phyloP scores from a whole-genome alignment of 2,329 filamentous ascomycete genomes.

The Aspergillus cejpii region DNA sequence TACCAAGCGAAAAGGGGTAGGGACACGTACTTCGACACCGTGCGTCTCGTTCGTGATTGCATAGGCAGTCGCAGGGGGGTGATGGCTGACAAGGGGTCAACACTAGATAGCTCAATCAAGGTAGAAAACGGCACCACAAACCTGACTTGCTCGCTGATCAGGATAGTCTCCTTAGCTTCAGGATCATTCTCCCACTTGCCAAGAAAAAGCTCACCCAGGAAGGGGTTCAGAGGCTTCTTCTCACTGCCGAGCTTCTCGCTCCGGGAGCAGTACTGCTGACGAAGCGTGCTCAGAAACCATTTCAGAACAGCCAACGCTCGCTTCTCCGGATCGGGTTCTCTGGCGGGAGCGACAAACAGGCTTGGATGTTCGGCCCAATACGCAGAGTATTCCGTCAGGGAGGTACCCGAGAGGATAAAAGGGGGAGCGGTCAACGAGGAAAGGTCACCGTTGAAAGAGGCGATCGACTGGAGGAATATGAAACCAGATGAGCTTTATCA shows the following conservation, averaged over 20 bases:
- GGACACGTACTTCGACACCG: conserved; percentile 55
- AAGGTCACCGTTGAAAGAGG: conserved; percentile 75
- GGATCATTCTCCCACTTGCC: conserved; percentile 78
- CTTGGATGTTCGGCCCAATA: conserved; percentile 76
- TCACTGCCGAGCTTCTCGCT: conserved; percentile 82
- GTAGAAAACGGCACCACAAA: conserved; percentile 9
- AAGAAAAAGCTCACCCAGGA: conserved; percentile 88
- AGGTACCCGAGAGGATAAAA: conserved; percentile 73
- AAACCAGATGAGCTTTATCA: conserved; percentile 4
- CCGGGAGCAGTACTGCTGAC: conserved; percentile 69
- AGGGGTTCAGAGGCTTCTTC: conserved; percentile 97
- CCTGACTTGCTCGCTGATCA: conserved; percentile 92
- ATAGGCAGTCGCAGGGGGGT: conserved; percentile 92
- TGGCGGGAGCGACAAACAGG: conserved; percentile 73
- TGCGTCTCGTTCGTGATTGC: conserved; percentile 80
- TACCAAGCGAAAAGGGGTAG: neutral
- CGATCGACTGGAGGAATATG: conserved; percentile 52
- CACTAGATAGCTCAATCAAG: neutral
- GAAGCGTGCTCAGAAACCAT: conserved; percentile 91
- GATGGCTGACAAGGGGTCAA: conserved; percentile 54
- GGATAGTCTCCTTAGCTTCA: conserved; percentile 64
- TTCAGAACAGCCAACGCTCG: conserved; percentile 82
- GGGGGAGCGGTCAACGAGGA: conserved; percentile 74
- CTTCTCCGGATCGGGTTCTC: conserved; percentile 71
- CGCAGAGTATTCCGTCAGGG: conserved; percentile 70